Evolutionary conservation across 192 early-diverging fungal species (phyloP), one percentile per base, ranked within the genome.

Genomic region (Rhizophagus sp.): DNA sequence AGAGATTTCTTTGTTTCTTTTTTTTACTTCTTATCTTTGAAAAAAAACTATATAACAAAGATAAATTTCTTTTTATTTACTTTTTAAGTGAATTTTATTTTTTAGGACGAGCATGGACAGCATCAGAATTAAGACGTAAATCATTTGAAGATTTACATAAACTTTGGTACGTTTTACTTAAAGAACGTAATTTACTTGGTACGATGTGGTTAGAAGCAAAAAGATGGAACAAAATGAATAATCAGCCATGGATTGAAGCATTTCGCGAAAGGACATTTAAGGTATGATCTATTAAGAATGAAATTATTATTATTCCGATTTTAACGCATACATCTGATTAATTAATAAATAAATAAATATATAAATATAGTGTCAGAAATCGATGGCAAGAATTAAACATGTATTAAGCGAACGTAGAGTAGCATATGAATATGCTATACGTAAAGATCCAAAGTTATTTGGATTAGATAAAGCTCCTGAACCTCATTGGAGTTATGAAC

Each of bases 91-190:
- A 67, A 13, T 49, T 62, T 41, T 6, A 41, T 17, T 30, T 15
- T 75, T 50, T 47, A 94, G 94, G 98, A 39, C 91, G 97, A 17
- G 89, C 94, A 66, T 99, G 98, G 98, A 86, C 87, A 74, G 93
- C 94, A 13, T 89, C 89, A 44, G 98, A 98, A 86, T 89, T 99
- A 76, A 89, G 98, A 24, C 82, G 87, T 77, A 99, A 99, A 89
- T 94, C 92, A 66, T 99, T 97, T 88, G 96, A 99, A 61, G 98
- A 99, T 84, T 87, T 99, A 78, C 98, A 98, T 85, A 94, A 93
- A 85, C 87, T 99, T 79, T 99, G 98, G 98, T 97, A 92, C 81
- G 87, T 95, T 25, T 84, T 94, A 78, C 86, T 96, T 44, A 96
- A 96, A 85, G 95, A 96, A 81, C 93, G 94, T 83, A 96, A 96